Conservation (phyloP, 1,284 basidiomycete species). For the Trametes pubescens region DNA sequence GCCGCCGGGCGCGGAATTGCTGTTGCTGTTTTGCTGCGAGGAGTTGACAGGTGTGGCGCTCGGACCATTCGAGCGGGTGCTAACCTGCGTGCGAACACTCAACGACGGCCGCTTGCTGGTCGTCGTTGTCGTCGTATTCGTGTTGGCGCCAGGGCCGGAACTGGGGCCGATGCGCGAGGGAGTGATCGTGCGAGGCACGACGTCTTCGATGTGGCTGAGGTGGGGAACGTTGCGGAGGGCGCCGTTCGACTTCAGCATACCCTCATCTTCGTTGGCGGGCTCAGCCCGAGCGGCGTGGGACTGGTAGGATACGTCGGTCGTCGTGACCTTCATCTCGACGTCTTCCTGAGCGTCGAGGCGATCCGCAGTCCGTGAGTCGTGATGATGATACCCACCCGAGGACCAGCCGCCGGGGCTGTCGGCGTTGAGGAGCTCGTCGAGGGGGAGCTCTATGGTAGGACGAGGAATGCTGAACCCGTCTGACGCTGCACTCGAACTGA, state of each 20-base stretch:
- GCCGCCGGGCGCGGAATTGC: conserved; percentile 68
- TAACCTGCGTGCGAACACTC: conserved; percentile 58
- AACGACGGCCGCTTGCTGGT: conserved; percentile 60
- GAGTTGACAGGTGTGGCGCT: conserved; percentile 67
- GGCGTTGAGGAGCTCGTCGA: conserved; percentile 74
- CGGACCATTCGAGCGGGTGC: conserved; percentile 62
- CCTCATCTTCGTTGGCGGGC: conserved; percentile 37
- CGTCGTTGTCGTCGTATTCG: conserved; percentile 40
- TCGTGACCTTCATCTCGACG: conserved; percentile 47
- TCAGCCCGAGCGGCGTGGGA: conserved; percentile 36
- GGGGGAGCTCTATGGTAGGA: conserved; percentile 81
- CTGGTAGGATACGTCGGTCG: conserved; percentile 42
- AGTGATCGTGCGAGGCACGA: conserved; percentile 56
- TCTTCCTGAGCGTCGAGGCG: conserved; percentile 41
- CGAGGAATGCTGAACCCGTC: conserved; percentile 71
- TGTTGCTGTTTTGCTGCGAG: conserved; percentile 42
- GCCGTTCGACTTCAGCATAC: conserved; percentile 44
- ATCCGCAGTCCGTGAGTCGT: conserved; percentile 34
- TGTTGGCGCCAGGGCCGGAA: conserved; percentile 54
- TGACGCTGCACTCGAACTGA: conserved; percentile 45
- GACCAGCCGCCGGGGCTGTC: conserved; percentile 48
- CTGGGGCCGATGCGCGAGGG: conserved; percentile 61
- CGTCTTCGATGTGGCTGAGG: conserved; percentile 48
- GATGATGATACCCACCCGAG: conserved; percentile 33
- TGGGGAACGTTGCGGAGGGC: conserved; percentile 47